Conservation (phyloP, 305 asterid species). For the Fraxinus baroniana region DNA sequence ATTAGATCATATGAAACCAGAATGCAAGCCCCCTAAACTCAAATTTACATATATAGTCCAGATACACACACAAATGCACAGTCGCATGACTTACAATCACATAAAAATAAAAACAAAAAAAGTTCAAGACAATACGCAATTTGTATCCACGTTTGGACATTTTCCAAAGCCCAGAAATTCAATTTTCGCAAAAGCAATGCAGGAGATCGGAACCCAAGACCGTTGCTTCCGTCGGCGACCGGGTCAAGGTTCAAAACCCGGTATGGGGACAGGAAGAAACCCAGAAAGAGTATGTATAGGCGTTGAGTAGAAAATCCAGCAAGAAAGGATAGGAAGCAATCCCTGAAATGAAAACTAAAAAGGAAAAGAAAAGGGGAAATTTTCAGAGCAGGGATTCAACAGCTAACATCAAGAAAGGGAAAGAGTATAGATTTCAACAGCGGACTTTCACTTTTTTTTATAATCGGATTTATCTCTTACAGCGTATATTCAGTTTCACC, state of each 20-base stretch:
- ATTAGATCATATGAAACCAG: slow-evolving; percentile 27
- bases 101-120: slow-evolving; percentile 2
- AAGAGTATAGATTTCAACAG: slow-evolving; percentile 34
- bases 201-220: slow-evolving; percentile 19
- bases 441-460: slow-evolving; percentile 19
- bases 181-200: background rate
- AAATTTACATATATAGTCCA: slow-evolving; percentile 16
- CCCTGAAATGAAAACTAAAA: slow-evolving; percentile 5
- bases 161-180: slow-evolving; percentile 7
- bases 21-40: slow-evolving; percentile 25
- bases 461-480: slow-evolving; percentile 13
- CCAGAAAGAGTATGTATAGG: background rate
- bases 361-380: background rate
- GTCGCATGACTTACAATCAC: slow-evolving; percentile 8
- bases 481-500: slow-evolving; percentile 29
- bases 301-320: slow-evolving; percentile 27
- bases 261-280: slow-evolving; percentile 8
- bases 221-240: slow-evolving; percentile 28
- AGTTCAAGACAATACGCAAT: slow-evolving; percentile 76
- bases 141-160: slow-evolving; percentile 96
- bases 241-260: slow-evolving; percentile 24
- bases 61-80: slow-evolving; percentile 24
- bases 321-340: slow-evolving; percentile 24
- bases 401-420: slow-evolving; percentile 33
- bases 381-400: slow-evolving; percentile 33